A percentile compares a stretch with the other conserved stretches of the same genome.
phyloP scores from a whole-genome alignment of 768 basidiomycete genomes.

The Lentinula detonsa region DNA sequence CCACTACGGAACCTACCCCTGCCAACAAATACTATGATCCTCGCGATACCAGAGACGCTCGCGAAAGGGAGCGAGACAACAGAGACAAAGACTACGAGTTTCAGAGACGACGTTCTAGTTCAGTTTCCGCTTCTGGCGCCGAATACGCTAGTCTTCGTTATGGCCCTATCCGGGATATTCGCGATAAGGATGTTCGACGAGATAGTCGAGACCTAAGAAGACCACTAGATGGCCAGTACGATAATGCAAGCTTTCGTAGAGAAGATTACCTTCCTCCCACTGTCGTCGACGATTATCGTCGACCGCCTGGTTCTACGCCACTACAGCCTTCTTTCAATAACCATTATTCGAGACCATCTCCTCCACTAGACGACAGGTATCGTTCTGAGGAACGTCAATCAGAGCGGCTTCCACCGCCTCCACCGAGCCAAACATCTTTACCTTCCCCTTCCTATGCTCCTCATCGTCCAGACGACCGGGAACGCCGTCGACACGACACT shows the following conservation, averaged over 20 bases:
- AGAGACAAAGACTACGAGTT: constrained; percentile 14
- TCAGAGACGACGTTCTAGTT: constrained; percentile 27
- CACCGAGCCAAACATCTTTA: not conserved
- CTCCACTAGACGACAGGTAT: not conserved
- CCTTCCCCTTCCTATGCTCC: not conserved
- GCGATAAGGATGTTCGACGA: not conserved
- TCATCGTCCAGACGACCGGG: not conserved
- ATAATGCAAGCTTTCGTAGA: not conserved
- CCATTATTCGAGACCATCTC: not conserved
- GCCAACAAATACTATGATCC: constrained; percentile 20
- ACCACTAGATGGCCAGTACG: not conserved
- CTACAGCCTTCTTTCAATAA: not conserved
- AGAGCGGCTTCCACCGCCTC: not conserved
- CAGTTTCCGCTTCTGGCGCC: not conserved
- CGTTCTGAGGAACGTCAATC: not conserved
- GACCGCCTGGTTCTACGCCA: not conserved
- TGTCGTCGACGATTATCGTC: not conserved
- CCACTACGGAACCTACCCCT: constrained; percentile 19
- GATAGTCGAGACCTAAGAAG: not conserved
- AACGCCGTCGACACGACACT: not conserved
- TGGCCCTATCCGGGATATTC: not conserved
- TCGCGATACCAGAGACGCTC: constrained; percentile 22
- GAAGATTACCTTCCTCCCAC: not conserved
- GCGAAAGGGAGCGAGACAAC: constrained; percentile 24
- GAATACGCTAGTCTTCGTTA: constrained; percentile 5